Conservation (phyloP, 225 moss, liverwort and hornwort genomes). For the Climacium dendroides region DNA sequence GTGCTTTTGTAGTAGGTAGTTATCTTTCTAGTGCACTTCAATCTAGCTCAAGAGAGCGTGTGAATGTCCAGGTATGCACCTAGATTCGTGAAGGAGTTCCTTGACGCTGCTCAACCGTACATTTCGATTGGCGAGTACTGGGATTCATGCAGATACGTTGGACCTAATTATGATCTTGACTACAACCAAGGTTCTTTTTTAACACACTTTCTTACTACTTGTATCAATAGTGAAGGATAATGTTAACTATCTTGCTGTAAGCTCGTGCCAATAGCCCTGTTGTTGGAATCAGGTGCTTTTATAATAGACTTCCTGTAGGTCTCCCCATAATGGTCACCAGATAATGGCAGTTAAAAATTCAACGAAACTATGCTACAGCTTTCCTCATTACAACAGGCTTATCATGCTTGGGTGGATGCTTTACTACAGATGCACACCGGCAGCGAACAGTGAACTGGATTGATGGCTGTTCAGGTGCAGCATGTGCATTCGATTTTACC, state of each 20-base stretch:
- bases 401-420: neutral
- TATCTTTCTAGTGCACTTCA: neutral
- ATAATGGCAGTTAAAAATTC: neutral
- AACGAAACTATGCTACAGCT: neutral
- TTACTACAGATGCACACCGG: constrained; percentile 51
- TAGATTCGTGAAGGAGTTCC: constrained; percentile 68
- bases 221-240: neutral
- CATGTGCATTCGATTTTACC: constrained; percentile 91
- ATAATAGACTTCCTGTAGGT: neutral
- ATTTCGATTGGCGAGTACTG: constrained; percentile 84
- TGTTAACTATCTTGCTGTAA: neutral
- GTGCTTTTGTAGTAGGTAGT: neutral
- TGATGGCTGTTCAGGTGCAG: constrained; percentile 65
- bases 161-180: constrained; percentile 37
- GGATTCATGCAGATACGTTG: constrained; percentile 76
- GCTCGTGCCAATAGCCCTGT: neutral
- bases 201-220: neutral
- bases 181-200: constrained; percentile 62
- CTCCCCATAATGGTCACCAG: neutral
- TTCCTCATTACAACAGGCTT: neutral
- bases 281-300: neutral
- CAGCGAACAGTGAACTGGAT: constrained; percentile 86
- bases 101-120: constrained; percentile 57
- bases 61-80: constrained; percentile 55
- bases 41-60: neutral